Evolutionary conservation across 441 rosid genomes (phyloP).

Genomic region (Populus hybrid): DNA sequence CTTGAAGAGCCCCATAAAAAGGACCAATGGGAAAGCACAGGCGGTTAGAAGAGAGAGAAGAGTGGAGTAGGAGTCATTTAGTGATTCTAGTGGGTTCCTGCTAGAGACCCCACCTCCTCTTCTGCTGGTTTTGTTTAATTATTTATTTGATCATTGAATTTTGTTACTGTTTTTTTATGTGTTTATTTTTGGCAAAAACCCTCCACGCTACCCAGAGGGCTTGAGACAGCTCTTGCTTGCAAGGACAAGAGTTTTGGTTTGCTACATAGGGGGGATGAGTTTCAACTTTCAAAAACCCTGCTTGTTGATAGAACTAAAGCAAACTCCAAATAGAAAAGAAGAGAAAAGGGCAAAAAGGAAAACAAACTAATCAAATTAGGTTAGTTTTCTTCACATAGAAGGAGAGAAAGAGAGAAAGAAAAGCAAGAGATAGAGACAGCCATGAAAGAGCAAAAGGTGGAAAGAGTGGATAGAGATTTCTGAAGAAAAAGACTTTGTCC

Average conservation of each 20-base stretch:
- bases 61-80: constrained; percentile 71
- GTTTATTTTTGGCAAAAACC: constrained; percentile 26
- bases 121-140: constrained; percentile 1
- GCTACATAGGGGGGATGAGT: not conserved
- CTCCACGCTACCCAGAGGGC: constrained; percentile 27
- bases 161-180: constrained; percentile 13
- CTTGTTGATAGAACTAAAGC: constrained; percentile 21
- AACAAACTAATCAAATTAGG: constrained; percentile 24
- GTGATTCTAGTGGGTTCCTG: constrained; percentile 72
- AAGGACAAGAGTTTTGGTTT: constrained; percentile 52
- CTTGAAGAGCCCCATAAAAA: constrained; percentile 38
- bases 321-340: constrained; percentile 8
- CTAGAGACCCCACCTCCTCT: constrained; percentile 38
- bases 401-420: constrained; percentile 28
- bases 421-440: constrained; percentile 46
- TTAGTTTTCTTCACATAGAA: constrained; percentile 70
- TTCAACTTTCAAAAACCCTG: constrained; percentile 24
- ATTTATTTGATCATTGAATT: constrained; percentile 10
- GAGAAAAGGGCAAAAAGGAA: constrained; percentile 4
- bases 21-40: constrained; percentile 71
- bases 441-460: constrained; percentile 38
- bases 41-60: constrained; percentile 77
- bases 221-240: constrained; percentile 36
- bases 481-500: constrained; percentile 52
- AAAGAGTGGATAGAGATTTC: constrained; percentile 26